A percentile compares a stretch with the other conserved stretches of the same genome.
These are phyloP conservation scores for Dothiorella sarmentorum DNA, from an alignment of 2,329 filamentous ascomycete species.

Conservation along the genomic window DNA sequence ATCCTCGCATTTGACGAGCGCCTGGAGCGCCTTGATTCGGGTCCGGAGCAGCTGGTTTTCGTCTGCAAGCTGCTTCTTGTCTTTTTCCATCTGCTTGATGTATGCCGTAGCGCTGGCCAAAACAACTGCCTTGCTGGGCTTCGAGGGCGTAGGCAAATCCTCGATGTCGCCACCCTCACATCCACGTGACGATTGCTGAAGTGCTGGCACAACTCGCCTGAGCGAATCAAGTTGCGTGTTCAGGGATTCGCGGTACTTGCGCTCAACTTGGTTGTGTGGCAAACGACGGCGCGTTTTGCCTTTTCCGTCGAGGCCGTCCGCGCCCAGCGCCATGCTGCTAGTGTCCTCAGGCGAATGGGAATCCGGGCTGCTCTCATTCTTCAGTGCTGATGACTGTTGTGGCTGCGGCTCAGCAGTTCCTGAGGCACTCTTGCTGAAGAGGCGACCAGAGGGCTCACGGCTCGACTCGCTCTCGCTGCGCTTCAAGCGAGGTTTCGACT, in stretches of 20 bases:
- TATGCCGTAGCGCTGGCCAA: slow-evolving; percentile 45
- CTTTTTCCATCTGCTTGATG: slow-evolving; percentile 46
- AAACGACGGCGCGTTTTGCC: slow-evolving; percentile 35
- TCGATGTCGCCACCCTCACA: slow-evolving; percentile 39
- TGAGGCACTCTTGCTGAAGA: slow-evolving; percentile 22
- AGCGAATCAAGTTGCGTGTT: slow-evolving; percentile 46
- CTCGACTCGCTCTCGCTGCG: slow-evolving; percentile 31
- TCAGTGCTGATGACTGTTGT: slow-evolving; percentile 25
- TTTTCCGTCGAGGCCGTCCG: slow-evolving; percentile 27
- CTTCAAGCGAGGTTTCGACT: slow-evolving; percentile 32
- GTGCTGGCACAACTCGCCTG: slow-evolving; percentile 37
- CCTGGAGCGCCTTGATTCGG: slow-evolving; percentile 42
- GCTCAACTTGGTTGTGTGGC: slow-evolving; percentile 46
- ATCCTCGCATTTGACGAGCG: slow-evolving; percentile 46
- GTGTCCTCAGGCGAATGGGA: slow-evolving; percentile 26
- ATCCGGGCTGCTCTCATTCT: slow-evolving; percentile 32
- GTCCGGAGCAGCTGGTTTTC: slow-evolving; percentile 39
- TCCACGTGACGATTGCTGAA: slow-evolving; percentile 36
- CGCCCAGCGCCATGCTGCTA: slow-evolving; percentile 21
- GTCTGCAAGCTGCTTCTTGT: slow-evolving; percentile 38
- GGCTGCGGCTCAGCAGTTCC: slow-evolving; percentile 7
- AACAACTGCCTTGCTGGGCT: slow-evolving; percentile 46
- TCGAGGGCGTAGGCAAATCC: slow-evolving; percentile 40
- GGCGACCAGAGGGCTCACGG: slow-evolving; percentile 29
- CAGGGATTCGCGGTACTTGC: slow-evolving; percentile 46